Evolutionary conservation across 1,284 basidiomycete genomes (phyloP).

Genomic region (Moniliophthora roreri): DNA sequence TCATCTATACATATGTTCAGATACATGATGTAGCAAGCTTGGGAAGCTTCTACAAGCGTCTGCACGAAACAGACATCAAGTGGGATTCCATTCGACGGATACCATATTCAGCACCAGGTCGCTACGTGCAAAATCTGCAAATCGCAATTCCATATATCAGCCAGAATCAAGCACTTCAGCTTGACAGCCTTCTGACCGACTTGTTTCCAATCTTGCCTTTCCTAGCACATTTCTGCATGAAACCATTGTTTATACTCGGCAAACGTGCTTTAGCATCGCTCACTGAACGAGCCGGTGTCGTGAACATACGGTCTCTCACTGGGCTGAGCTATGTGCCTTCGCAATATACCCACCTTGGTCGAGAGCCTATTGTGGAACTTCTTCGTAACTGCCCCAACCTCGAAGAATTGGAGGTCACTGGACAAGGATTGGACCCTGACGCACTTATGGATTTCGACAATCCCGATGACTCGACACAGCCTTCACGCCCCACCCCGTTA

Average conservation of each 20-base stretch:
- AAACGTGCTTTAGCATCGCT: constrained; percentile 57
- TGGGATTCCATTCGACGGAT: constrained; percentile 87
- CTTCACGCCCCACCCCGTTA: constrained; percentile 37
- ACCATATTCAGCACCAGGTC: constrained; percentile 79
- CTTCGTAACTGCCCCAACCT: constrained; percentile 57
- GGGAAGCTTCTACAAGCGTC: constrained; percentile 52
- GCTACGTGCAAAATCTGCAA: constrained; percentile 78
- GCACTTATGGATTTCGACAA: neutral
- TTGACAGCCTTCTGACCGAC: constrained; percentile 60
- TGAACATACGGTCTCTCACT: constrained; percentile 56
- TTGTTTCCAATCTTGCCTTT: constrained; percentile 74
- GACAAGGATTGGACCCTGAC: constrained; percentile 51
- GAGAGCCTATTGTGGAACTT: constrained; percentile 54
- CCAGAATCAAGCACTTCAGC: constrained; percentile 43
- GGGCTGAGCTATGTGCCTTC: constrained; percentile 58
- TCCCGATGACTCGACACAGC: constrained; percentile 6
- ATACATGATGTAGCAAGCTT: constrained; percentile 49
- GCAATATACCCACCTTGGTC: neutral
- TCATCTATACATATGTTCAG: constrained; percentile 63
- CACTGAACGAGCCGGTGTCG: constrained; percentile 49
- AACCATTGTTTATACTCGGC: constrained; percentile 61
- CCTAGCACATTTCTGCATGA: constrained; percentile 59
- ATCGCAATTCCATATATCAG: constrained; percentile 48
- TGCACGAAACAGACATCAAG: constrained; percentile 65
- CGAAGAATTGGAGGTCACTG: constrained; percentile 67